phyloP scores from a whole-genome alignment of 768 basidiomycete genomes.

The Tulasnella sp. region DNA sequence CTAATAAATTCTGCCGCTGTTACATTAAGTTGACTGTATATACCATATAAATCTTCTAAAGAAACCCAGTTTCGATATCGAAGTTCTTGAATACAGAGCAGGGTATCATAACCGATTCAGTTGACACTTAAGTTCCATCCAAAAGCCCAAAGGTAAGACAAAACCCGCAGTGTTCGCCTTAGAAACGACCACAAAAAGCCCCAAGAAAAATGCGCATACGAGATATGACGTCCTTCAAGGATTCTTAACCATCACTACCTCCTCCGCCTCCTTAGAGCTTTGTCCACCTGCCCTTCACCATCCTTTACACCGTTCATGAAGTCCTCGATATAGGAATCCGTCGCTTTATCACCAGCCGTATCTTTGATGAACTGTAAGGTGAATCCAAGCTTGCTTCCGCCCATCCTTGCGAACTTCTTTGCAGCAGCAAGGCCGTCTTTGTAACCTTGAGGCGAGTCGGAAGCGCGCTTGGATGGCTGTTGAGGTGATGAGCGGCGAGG shows the following conservation, averaged over 20 bases:
- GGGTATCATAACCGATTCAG: background rate
- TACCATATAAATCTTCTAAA: background rate
- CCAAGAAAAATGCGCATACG: background rate
- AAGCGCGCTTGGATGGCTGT: background rate
- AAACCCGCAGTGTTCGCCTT: background rate
- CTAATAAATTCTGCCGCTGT: background rate
- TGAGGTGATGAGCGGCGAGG: background rate
- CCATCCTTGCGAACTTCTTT: slow-evolving; percentile 51
- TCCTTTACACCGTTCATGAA: slow-evolving; percentile 52
- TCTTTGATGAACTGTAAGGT: slow-evolving; percentile 46
- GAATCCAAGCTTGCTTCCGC: slow-evolving; percentile 57
- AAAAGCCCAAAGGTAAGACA: background rate
- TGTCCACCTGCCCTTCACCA: slow-evolving; percentile 41
- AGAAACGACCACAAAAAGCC: background rate
- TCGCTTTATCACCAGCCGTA: slow-evolving; percentile 42
- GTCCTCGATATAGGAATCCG: slow-evolving; percentile 44
- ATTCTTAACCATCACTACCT: background rate
- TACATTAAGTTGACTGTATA: background rate
- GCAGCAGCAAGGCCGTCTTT: slow-evolving; percentile 57
- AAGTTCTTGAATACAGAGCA: background rate
- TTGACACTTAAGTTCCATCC: background rate
- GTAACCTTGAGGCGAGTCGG: slow-evolving; percentile 38
- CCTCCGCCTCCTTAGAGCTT: slow-evolving; percentile 24
- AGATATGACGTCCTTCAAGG: background rate
- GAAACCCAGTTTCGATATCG: background rate